These are phyloP conservation scores for Starmerella asiatica DNA, from an alignment of 805 yeast species.

Conservation along the genomic window DNA sequence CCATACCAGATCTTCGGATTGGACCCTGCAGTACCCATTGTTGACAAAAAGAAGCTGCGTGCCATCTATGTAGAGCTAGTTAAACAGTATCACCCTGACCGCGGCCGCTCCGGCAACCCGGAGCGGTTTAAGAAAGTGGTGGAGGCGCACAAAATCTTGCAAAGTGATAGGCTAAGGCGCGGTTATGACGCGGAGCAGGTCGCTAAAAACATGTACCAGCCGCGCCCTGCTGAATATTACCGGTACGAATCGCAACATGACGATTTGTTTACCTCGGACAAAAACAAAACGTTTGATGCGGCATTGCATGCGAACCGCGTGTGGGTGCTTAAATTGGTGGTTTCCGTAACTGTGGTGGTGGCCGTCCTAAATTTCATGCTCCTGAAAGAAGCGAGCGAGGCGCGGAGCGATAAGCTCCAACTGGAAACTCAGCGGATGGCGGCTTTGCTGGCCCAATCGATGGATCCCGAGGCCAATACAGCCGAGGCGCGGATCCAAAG, in stretches of 20 bases:
- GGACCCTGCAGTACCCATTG: conserved; percentile 20
- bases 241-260: too few relatives aligned
- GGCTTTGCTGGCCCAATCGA: conserved; percentile 31
- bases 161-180: conserved; percentile 28
- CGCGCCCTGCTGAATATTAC: conserved; percentile 9
- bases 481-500: conserved; percentile 41
- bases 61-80: conserved; percentile 46
- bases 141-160: conserved; percentile 47
- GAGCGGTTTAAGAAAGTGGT: conserved; percentile 43
- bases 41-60: conserved; percentile 33
- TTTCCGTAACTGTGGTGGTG: conserved; percentile 29
- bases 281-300: conserved; percentile 28
- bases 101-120: conserved; percentile 22
- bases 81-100: conserved; percentile 74
- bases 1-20: conserved; percentile 60
- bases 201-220: neutral
- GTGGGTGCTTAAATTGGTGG: conserved; percentile 35
- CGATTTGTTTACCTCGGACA: conserved; percentile 21
- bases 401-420: conserved; percentile 15
- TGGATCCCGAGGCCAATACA: conserved; percentile 38
- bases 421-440: conserved; percentile 22
- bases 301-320: conserved; percentile 29
- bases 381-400: conserved; percentile 18
- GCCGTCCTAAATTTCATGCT: conserved; percentile 31
- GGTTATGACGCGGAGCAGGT: neutral